Percentiles rank a stretch among this genome's conserved stretches.
phyloP scores from a whole-genome alignment of 2,329 filamentous ascomycete species.

The Mycosphaerella sp. region DNA sequence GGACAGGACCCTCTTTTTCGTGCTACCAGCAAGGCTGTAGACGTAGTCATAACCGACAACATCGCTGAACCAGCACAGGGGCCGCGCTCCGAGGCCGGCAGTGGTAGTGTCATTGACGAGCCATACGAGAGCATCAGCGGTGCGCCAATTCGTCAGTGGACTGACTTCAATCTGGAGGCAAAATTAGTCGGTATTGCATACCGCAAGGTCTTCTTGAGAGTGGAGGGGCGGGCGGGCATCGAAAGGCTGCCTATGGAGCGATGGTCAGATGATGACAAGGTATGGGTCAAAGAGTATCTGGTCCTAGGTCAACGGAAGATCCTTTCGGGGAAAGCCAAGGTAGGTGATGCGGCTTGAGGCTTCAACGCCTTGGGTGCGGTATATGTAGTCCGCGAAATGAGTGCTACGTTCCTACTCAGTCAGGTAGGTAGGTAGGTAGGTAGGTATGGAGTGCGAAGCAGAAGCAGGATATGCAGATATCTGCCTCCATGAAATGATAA shows the following conservation, averaged over 20 bases:
- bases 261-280: background rate
- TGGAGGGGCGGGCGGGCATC: background rate
- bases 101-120: background rate
- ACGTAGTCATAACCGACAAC: background rate
- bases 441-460: too few relatives aligned
- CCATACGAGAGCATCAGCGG: background rate
- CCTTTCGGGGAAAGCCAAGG: background rate
- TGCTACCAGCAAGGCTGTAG: background rate
- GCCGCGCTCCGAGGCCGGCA: background rate
- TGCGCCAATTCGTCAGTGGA: slow-evolving; percentile 2
- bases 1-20: background rate
- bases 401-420: too few relatives aligned
- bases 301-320: background rate
- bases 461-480: too few relatives aligned
- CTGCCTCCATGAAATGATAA: too few relatives aligned
- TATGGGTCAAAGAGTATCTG: slow-evolving; percentile 1
- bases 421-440: too few relatives aligned
- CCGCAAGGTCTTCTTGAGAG: background rate
- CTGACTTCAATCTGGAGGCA: background rate
- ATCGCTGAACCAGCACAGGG: background rate
- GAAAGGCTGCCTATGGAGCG: background rate
- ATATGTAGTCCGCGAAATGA: too few relatives aligned
- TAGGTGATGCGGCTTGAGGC: background rate
- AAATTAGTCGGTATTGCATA: slow-evolving; percentile 2
- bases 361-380: background rate